Percentiles rank a stretch among this genome's conserved stretches.
phyloP scores from a whole-genome alignment of 805 yeast genomes.

The Ogataea methylovora region DNA sequence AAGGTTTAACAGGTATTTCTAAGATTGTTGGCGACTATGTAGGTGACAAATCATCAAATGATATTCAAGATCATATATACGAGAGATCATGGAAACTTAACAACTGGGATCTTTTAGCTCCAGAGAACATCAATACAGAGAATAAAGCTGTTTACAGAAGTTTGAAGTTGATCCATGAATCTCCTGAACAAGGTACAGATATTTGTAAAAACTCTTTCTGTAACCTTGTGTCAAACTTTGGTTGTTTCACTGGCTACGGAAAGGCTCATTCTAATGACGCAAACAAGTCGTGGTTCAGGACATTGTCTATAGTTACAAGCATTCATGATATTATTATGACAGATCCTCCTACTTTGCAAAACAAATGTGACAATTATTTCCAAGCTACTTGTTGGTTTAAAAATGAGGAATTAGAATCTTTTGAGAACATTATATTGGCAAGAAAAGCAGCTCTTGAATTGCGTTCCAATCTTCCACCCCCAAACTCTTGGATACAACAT shows the following conservation, averaged over 20 bases:
- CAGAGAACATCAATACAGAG: constrained; percentile 27
- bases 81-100: constrained; percentile 72
- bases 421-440: constrained; percentile 37
- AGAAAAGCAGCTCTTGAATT: constrained; percentile 32
- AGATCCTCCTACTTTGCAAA: too few species aligned
- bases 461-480: constrained; percentile 4
- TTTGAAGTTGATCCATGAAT: constrained; percentile 39
- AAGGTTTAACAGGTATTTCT: constrained; percentile 55
- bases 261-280: not conserved
- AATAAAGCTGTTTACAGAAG: constrained; percentile 45
- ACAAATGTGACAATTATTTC: constrained; percentile 8
- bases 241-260: too few species aligned
- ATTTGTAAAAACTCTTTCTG: too few species aligned
- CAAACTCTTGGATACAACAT: not conserved
- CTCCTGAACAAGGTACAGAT: constrained; percentile 10
- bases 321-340: constrained; percentile 15
- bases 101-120: constrained; percentile 66
- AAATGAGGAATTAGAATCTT: constrained; percentile 23
- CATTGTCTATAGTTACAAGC: constrained; percentile 24
- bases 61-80: constrained; percentile 25
- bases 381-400: constrained; percentile 30
- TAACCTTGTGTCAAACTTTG: too few species aligned
- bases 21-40: constrained; percentile 23
- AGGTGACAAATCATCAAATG: constrained; percentile 2
- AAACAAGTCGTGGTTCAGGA: constrained; percentile 17